phyloP scores from a whole-genome alignment of 2,329 filamentous ascomycete species.

The Aspergillus novofumigatus region DNA sequence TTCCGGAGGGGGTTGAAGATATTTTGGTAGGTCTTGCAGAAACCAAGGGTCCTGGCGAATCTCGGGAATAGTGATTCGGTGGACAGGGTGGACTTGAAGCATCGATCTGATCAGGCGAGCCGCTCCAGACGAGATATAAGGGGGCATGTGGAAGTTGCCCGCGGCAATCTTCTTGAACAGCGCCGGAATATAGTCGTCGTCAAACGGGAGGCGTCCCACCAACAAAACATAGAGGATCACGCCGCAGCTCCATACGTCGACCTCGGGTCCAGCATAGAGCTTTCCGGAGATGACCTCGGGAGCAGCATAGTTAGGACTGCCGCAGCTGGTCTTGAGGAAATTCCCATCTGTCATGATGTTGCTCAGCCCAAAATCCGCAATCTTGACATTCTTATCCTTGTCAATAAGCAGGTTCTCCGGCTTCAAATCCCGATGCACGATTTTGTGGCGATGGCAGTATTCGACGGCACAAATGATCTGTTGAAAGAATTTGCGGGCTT shows the following conservation, averaged over 20 bases:
- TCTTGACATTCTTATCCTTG: constrained; percentile 95
- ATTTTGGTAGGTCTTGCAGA: constrained; percentile 75
- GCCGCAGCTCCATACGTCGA: constrained; percentile 77
- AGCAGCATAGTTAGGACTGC: constrained; percentile 95
- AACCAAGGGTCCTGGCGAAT: constrained; percentile 96
- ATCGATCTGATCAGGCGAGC: constrained; percentile 74
- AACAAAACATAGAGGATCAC: constrained; percentile 64
- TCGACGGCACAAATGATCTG: constrained; percentile 98
- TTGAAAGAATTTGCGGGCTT: constrained; percentile 97
- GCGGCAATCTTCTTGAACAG: constrained; percentile 97
- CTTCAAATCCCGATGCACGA: constrained; percentile 95
- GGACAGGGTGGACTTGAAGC: constrained; percentile 91
- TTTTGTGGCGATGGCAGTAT: constrained; percentile 98
- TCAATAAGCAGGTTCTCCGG: constrained; percentile 95
- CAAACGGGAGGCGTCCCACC: constrained; percentile 76
- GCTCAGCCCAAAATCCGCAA: constrained; percentile 96
- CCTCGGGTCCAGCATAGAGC: constrained; percentile 93
- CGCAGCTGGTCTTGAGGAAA: constrained; percentile 97
- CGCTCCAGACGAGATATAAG: constrained; percentile 83
- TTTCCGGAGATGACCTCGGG: constrained; percentile 98
- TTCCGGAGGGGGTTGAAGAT: constrained; percentile 81
- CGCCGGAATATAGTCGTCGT: constrained; percentile 96
- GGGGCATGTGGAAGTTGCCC: constrained; percentile 87
- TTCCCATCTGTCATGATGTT: constrained; percentile 99
- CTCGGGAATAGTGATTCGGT: constrained; percentile 88